phyloP scores from a whole-genome alignment of 2,329 filamentous ascomycete species.

The Fusarium staphyleae region DNA sequence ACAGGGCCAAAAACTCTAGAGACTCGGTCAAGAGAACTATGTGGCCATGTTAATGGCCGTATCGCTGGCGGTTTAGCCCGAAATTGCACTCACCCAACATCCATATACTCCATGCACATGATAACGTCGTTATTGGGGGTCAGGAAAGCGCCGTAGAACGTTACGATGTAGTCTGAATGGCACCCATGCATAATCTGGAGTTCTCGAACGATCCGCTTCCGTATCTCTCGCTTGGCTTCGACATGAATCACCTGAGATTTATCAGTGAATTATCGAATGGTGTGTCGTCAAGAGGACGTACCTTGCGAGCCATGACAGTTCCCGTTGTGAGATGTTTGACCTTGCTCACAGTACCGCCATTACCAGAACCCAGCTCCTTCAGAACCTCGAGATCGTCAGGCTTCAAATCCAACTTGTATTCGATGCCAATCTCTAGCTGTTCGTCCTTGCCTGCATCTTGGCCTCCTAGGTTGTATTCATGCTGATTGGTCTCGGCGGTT shows the following conservation, averaged over 20 bases:
- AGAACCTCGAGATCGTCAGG: slow-evolving; percentile 92
- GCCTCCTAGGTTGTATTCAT: slow-evolving; percentile 67
- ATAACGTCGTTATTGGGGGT: slow-evolving; percentile 98
- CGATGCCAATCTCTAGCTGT: slow-evolving; percentile 91
- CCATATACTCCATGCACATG: slow-evolving; percentile 99
- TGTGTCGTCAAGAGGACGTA: slow-evolving; percentile 48
- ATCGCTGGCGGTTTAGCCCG: too few species aligned
- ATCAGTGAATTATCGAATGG: slow-evolving; percentile 21
- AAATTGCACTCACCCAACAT: slow-evolving; percentile 79
- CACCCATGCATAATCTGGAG: slow-evolving; percentile 98
- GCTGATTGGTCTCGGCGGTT: slow-evolving; percentile 75
- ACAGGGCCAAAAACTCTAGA: slow-evolving; percentile 95
- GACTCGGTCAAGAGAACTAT: slow-evolving; percentile 88
- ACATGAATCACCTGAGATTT: slow-evolving; percentile 85
- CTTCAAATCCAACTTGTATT: slow-evolving; percentile 91
- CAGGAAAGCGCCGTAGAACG: slow-evolving; percentile 96
- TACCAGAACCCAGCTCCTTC: slow-evolving; percentile 93
- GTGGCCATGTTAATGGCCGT: slow-evolving; percentile 15
- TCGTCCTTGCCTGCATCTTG: slow-evolving; percentile 62
- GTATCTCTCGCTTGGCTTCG: slow-evolving; percentile 95
- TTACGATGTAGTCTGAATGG: slow-evolving; percentile 96
- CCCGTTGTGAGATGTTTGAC: slow-evolving; percentile 94
- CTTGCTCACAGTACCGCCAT: slow-evolving; percentile 98
- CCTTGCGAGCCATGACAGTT: slow-evolving; percentile 98
- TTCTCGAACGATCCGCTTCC: slow-evolving; percentile 95